Base-by-base conservation (phyloP, 2,329 filamentous ascomycete species). In the Annulohypoxylon truncatum region DNA sequence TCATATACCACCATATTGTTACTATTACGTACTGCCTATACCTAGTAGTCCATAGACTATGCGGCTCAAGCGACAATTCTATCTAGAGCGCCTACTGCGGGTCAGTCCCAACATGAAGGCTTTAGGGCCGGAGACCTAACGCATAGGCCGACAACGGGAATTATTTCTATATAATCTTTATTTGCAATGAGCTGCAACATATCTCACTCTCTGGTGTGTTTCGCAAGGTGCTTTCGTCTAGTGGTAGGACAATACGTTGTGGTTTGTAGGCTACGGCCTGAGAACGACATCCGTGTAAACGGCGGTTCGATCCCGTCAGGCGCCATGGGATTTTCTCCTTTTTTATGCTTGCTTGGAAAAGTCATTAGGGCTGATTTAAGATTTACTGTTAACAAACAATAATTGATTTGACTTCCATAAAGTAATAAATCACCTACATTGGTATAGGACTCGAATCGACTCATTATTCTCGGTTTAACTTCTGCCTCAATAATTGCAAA, bases 161-260 rank as follows among this genome's bases (percentile, higher is more conserved):
- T 15, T 44, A 28, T 47, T 24, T 24, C 18, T 4, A 38, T 38
- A 38, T 60, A 60, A 46, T 46, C 4, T 6, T 29, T 26, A 18
- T 8, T 50, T 18, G 8, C 22, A 55, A 2, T 24, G 10, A 61
- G 22, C 50, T 50, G 44, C 24, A n/a, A n/a, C n/a, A n/a, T n/a
- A n/a, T n/a, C n/a, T n/a, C n/a, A n/a, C n/a, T n/a, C n/a, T n/a
- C n/a, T n/a, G n/a, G n/a, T n/a, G n/a, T n/a, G n/a, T n/a, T n/a
- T n/a, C n/a, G n/a, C n/a, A 51, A 33, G 44, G 56, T 50, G 54
- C 51, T 18, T 56, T 64, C 55, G 61, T 64, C 61, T 64, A 51
- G 55, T 60, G 55, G 61, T 24, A 60, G 56, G 61, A 64, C 61
- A 60, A 40, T 48, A 64, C 52, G 47, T 61, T 54, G 54, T 59